A percentile compares a stretch with the other conserved stretches of the same genome.
These are phyloP conservation scores for Stereocaulon alpinum DNA, from an alignment of 495 filamentous ascomycete species.

Conservation along the genomic window DNA sequence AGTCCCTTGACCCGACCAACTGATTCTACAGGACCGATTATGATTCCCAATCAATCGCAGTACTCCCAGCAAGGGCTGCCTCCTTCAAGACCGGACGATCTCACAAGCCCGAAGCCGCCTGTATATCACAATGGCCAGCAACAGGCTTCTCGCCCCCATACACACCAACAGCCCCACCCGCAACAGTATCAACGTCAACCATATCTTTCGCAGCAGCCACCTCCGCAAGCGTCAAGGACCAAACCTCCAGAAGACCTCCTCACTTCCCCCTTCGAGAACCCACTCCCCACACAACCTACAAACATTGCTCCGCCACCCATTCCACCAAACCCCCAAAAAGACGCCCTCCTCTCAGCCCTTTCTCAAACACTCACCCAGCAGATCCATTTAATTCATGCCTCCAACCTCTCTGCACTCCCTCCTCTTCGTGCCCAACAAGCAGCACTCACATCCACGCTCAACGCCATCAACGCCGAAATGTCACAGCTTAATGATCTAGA, in stretches of 20 bases:
- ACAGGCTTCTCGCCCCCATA: slow-evolving; percentile 1
- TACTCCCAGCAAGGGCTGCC: slow-evolving; percentile 4
- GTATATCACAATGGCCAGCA: not conserved
- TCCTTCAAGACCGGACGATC: not conserved
- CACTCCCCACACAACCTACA: slow-evolving; percentile 47
- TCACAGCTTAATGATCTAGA: slow-evolving; percentile 57
- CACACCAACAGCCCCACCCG: slow-evolving; percentile 19
- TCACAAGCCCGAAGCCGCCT: not conserved
- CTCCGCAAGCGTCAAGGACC: slow-evolving; percentile 18
- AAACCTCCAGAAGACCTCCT: slow-evolving; percentile 57
- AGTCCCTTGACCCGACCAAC: not conserved
- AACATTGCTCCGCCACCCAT: slow-evolving; percentile 66
- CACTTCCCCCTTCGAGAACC: slow-evolving; percentile 54
- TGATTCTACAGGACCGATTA: not conserved
- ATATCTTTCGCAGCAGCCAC: slow-evolving; percentile 22
- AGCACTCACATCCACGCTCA: slow-evolving; percentile 59
- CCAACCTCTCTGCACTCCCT: slow-evolving; percentile 58
- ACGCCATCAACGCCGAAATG: slow-evolving; percentile 60
- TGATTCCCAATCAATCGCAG: not conserved
- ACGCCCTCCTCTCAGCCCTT: slow-evolving; percentile 70
- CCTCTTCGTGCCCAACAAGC: slow-evolving; percentile 69
- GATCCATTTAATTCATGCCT: slow-evolving; percentile 49
- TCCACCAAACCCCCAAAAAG: slow-evolving; percentile 94
- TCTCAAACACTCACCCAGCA: slow-evolving; percentile 56
- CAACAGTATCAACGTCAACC: slow-evolving; percentile 21